Percentiles rank a stretch among this genome's conserved stretches.
Conservation (phyloP, 805 yeast genomes). For the Lipomyces lipofer region DNA sequence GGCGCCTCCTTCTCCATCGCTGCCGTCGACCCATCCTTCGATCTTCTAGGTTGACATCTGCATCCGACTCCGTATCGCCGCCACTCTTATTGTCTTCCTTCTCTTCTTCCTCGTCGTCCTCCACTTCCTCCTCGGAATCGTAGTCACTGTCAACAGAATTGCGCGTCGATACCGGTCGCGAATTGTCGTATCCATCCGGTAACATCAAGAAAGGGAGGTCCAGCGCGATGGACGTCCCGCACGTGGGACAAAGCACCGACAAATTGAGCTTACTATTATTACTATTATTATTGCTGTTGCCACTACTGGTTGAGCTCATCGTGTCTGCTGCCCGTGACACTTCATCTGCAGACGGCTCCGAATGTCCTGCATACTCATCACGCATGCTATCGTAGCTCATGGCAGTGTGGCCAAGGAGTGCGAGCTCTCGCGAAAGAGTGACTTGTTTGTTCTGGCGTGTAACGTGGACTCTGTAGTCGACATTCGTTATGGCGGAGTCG, state of each 20-base stretch:
- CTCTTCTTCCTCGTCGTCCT: background rate
- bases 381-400: too few relatives aligned
- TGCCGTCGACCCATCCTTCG: background rate
- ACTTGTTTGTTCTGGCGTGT: too few relatives aligned
- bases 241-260: conserved; percentile 24
- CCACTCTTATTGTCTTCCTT: background rate
- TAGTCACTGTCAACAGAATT: background rate
- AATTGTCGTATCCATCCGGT: conserved; percentile 3
- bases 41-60: background rate
- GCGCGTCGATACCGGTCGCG: background rate
- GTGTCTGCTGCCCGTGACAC: too few relatives aligned
- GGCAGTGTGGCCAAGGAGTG: too few relatives aligned
- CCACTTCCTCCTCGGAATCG: background rate
- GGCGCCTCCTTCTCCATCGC: background rate
- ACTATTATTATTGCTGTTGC: background rate
- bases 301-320: background rate
- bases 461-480: too few relatives aligned
- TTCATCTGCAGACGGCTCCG: too few relatives aligned
- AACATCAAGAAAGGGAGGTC: conserved; percentile 24
- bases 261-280: conserved; percentile 7
- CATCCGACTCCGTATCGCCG: background rate
- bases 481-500: too few relatives aligned
- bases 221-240: conserved; percentile 23
- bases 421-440: too few relatives aligned
- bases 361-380: too few relatives aligned